Base-by-base conservation (phyloP, 768 basidiomycete genomes). In the Lactarius psammicola region DNA sequence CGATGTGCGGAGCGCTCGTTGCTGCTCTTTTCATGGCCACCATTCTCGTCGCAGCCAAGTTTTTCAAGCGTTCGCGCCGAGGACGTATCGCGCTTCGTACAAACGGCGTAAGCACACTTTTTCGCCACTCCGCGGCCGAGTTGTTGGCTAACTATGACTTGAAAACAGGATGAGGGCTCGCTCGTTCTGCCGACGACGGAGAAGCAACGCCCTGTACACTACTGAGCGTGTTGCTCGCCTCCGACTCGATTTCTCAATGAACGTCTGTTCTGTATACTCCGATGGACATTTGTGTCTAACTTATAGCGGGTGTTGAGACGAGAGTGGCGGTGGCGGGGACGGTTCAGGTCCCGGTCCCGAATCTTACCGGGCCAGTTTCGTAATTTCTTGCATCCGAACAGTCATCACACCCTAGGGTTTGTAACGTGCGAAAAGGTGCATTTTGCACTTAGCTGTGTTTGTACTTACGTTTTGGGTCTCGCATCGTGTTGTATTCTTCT, bases 1-100 rank as follows among this genome's bases (percentile, higher is more conserved):
- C 63, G 42, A 51, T 60, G 60, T 68, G 30, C 40, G 68, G 69
- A 36, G 69, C 69, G 53, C 69, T 70, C 34, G 62, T 65, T 44
- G 68, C 64, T 28, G 58, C 63, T 36, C 63, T 70, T 6, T 62
- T 70, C 63, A 65, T 70, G 69, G 44, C 62, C 15, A 51, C 64
- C 10, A 58, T 68, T 44, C 55, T 70, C 33, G 36, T 56, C 4
- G 64, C 54, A 38, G 38, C 58, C 33, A 68, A 61, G 44, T 62
- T 65, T 49, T 59, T 61, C 56, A 65, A 67, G 60, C 69, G 69
- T 42, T 40, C 62, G 20, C 63, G 58, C 62, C 56, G 60, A 40
- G 61, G 66, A 26, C 51, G 66, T 18, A 63, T 67, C 40, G 66
- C 57, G 20, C 66, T 67, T 38, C 61, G 56, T 23, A 55, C 61